These are phyloP conservation scores for Fimicolochytrium jonesii DNA, from an alignment of 192 early-diverging fungal genomes.

Conservation along the genomic window DNA sequence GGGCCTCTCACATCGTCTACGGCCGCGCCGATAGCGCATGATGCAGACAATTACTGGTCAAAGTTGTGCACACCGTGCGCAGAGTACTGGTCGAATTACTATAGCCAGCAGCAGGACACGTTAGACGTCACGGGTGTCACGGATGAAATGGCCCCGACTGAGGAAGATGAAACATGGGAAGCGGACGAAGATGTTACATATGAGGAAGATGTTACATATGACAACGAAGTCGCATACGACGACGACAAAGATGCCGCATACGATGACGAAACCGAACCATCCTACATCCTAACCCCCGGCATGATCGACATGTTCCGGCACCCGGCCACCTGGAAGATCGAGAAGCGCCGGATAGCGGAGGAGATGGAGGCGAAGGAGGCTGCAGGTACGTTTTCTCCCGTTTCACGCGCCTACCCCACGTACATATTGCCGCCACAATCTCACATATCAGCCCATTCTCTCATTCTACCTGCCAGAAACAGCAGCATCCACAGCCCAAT, in stretches of 20 bases:
- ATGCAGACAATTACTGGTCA: background rate
- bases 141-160: background rate
- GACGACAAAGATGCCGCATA: slow-evolving; percentile 5
- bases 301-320: slow-evolving; percentile 20
- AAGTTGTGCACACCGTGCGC: background rate
- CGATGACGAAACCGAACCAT: background rate
- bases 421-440: too few species aligned
- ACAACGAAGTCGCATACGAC: background rate
- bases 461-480: too few species aligned
- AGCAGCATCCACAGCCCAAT: too few species aligned
- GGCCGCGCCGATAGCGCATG: background rate
- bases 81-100: background rate
- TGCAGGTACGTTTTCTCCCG: too few species aligned
- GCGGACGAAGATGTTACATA: background rate
- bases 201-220: too few species aligned
- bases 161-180: background rate
- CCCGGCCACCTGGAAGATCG: slow-evolving; percentile 3
- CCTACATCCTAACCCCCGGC: background rate
- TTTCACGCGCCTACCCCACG: too few species aligned
- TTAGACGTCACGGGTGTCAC: too few species aligned
- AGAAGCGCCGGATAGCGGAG: background rate
- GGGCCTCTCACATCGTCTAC: too few species aligned
- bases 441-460: too few species aligned
- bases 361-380: slow-evolving; percentile 2
- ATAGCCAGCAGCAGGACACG: background rate